Evolutionary conservation across 2,329 filamentous ascomycete species (phyloP).

Genomic region (Ilyonectria sp.): DNA sequence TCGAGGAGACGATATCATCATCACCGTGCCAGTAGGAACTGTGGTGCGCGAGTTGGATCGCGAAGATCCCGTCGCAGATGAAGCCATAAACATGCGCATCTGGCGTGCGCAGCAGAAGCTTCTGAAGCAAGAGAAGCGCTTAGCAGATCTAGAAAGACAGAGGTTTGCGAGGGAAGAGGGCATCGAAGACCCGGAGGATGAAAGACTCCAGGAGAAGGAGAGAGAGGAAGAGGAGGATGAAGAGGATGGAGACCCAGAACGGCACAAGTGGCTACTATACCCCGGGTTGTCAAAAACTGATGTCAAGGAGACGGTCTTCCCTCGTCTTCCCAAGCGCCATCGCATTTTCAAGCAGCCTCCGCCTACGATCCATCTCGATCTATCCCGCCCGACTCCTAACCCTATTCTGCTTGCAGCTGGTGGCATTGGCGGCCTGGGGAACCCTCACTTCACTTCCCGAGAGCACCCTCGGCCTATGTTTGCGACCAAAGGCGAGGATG

Average conservation of each 20-base stretch:
- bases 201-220: conserved; percentile 32
- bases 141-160: conserved; percentile 54
- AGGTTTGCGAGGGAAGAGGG: conserved; percentile 17
- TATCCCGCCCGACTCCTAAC: conserved; percentile 82
- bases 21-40: conserved; percentile 94
- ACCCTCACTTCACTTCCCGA: conserved; percentile 90
- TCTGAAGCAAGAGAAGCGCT: conserved; percentile 48
- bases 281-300: conserved; percentile 82
- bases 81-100: conserved; percentile 58
- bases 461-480: conserved; percentile 85
- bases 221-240: conserved; percentile 55
- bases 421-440: conserved; percentile 90
- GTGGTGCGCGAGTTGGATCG: conserved; percentile 87
- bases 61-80: conserved; percentile 82
- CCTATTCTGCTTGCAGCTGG: conserved; percentile 91
- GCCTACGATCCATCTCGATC: conserved; percentile 80
- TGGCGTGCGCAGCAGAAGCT: conserved; percentile 53
- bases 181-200: conserved; percentile 23
- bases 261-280: conserved; percentile 89
- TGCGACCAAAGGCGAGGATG: conserved; percentile 87
- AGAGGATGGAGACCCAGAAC: conserved; percentile 62
- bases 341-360: conserved; percentile 77
- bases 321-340: conserved; percentile 66
- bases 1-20: conserved; percentile 87
- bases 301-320: conserved; percentile 68